Evolutionary conservation across 2,329 filamentous ascomycete species (phyloP).

Genomic region (Xylaria sp.): DNA sequence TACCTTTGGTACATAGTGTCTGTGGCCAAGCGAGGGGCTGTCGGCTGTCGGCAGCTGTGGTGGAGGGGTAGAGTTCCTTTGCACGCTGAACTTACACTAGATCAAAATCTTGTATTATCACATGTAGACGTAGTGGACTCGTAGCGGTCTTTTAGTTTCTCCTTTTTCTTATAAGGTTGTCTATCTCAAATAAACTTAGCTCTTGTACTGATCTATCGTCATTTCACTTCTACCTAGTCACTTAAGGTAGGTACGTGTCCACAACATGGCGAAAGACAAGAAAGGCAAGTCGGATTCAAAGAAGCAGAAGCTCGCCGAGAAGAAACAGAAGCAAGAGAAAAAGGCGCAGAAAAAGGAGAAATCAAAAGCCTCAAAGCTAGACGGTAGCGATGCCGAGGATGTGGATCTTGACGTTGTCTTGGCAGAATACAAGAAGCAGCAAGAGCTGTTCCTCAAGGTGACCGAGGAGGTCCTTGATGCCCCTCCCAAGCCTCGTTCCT

Average conservation of each 20-base stretch:
- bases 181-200: too few species aligned
- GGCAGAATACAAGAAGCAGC: conserved; percentile 88
- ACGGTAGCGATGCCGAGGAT: conserved; percentile 89
- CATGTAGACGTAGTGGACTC: neutral
- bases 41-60: conserved; percentile 25
- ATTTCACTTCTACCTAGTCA: neutral
- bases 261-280: conserved; percentile 53
- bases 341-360: conserved; percentile 89
- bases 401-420: conserved; percentile 92
- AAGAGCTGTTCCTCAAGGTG: conserved; percentile 92
- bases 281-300: conserved; percentile 50
- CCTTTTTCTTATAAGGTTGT: too few species aligned
- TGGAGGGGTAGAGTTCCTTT: conserved; percentile 18
- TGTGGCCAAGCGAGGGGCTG: conserved; percentile 19
- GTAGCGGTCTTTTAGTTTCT: neutral
- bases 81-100: neutral
- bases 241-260: neutral
- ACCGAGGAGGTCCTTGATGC: conserved; percentile 76
- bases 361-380: conserved; percentile 69
- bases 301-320: conserved; percentile 61
- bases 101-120: neutral
- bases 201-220: too few species aligned
- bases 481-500: conserved; percentile 79
- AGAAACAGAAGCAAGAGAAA: conserved; percentile 81
- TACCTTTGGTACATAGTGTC: conserved; percentile 24